These are phyloP conservation scores for Aspergillus ostianus DNA, from an alignment of 495 filamentous ascomycete species.

Conservation along the genomic window DNA sequence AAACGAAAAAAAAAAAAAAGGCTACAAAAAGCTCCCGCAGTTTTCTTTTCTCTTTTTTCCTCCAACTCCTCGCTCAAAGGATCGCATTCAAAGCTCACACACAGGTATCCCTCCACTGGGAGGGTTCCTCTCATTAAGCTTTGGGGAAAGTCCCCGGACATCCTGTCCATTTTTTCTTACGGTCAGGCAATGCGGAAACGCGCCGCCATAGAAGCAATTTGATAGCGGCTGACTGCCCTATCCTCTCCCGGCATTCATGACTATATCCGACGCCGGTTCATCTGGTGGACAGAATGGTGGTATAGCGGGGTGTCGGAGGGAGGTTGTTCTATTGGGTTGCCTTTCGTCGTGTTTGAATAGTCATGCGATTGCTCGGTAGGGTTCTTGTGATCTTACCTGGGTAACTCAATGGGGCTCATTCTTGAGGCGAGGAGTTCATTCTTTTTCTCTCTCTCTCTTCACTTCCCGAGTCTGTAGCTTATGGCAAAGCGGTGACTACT, in stretches of 20 bases:
- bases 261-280: slow-evolving; percentile 32
- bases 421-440: slow-evolving; percentile 91
- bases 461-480: slow-evolving; percentile 62
- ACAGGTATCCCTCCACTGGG: slow-evolving; percentile 54
- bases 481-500: slow-evolving; percentile 55
- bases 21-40: slow-evolving; percentile 14
- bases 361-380: slow-evolving; percentile 89
- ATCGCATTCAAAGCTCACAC: slow-evolving; percentile 99
- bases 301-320: slow-evolving; percentile 39
- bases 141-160: slow-evolving; percentile 99
- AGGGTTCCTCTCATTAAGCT: slow-evolving; percentile 28
- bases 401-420: slow-evolving; percentile 99
- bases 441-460: slow-evolving; percentile 45
- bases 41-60: slow-evolving; percentile 33
- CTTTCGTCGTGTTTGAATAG: slow-evolving; percentile 93
- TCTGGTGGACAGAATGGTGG: slow-evolving; percentile 48
- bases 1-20: slow-evolving; percentile 27
- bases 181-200: slow-evolving; percentile 81
- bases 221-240: slow-evolving; percentile 64
- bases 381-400: slow-evolving; percentile 30
- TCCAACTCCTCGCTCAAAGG: slow-evolving; percentile 91
- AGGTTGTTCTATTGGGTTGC: slow-evolving; percentile 47
- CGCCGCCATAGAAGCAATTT: slow-evolving; percentile 98
- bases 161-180: slow-evolving; percentile 48
- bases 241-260: slow-evolving; percentile 37